phyloP scores from a whole-genome alignment of 257 asterid genomes.

The Osmanthus fragrans region DNA sequence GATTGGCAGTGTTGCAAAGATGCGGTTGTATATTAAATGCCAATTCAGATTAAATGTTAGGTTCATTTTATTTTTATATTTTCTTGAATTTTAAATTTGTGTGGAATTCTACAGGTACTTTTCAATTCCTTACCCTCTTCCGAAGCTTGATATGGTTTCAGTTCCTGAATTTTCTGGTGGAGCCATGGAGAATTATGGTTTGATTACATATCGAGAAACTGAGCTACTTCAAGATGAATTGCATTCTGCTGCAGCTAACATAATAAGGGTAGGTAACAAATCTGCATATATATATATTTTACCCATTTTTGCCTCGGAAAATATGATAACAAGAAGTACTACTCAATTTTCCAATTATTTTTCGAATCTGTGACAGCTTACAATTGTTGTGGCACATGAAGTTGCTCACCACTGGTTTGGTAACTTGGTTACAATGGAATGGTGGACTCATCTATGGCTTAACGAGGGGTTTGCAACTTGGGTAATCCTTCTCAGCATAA shows the following conservation, averaged over 20 bases:
- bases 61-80: neutral
- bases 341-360: neutral
- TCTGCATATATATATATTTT: neutral
- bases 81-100: neutral
- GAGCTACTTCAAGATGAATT: conserved; percentile 38
- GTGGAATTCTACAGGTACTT: conserved; percentile 29
- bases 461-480: conserved; percentile 55
- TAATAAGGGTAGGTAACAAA: conserved; percentile 30
- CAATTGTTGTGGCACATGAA: conserved; percentile 51
- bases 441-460: conserved; percentile 58
- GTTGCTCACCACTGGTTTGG: conserved; percentile 60
- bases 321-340: neutral
- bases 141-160: conserved; percentile 52
- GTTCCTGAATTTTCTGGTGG: conserved; percentile 47
- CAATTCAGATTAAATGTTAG: neutral
- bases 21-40: neutral
- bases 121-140: conserved; percentile 42
- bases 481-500: conserved; percentile 22
- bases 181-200: conserved; percentile 53
- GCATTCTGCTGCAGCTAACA: conserved; percentile 41
- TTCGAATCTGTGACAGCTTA: conserved; percentile 25
- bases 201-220: conserved; percentile 37
- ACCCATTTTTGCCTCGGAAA: neutral
- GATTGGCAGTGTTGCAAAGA: neutral
- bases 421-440: conserved; percentile 51